These are phyloP conservation scores for Arachis stenosperma DNA, from an alignment of 306 rosid genomes.

Conservation along the genomic window DNA sequence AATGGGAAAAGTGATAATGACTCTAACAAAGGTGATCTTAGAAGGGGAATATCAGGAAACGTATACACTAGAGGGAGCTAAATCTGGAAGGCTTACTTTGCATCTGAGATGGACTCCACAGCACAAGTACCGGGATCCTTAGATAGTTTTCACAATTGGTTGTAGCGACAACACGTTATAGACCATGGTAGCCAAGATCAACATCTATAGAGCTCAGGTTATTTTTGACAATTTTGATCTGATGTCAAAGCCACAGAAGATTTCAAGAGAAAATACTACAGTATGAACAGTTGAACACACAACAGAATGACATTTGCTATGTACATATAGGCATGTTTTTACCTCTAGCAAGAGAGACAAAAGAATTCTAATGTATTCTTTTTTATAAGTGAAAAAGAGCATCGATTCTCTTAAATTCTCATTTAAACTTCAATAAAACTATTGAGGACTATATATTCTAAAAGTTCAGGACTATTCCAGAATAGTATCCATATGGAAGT, in stretches of 20 bases:
- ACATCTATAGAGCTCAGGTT: background rate
- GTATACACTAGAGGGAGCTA: constrained; percentile 58
- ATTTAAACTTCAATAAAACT: too few relatives aligned
- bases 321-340: constrained; percentile 3
- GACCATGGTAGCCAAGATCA: background rate
- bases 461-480: too few relatives aligned
- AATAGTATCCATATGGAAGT: too few relatives aligned
- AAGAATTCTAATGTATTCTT: background rate
- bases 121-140: constrained; percentile 55
- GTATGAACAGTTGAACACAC: constrained; percentile 16
- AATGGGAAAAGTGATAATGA: constrained; percentile 76
- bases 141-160: background rate
- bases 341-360: background rate
- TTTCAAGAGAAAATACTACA: background rate
- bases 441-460: too few relatives aligned
- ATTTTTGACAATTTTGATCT: constrained; percentile 29
- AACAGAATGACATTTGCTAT: constrained; percentile 1
- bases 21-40: constrained; percentile 71
- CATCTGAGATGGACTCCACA: constrained; percentile 77
- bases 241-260: background rate
- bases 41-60: constrained; percentile 75
- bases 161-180: background rate
- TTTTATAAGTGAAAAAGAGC: background rate
- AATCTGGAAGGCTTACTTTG: constrained; percentile 68
- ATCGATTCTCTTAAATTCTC: too few relatives aligned